phyloP scores from a whole-genome alignment of 768 basidiomycete genomes.

The Russula sp. region DNA sequence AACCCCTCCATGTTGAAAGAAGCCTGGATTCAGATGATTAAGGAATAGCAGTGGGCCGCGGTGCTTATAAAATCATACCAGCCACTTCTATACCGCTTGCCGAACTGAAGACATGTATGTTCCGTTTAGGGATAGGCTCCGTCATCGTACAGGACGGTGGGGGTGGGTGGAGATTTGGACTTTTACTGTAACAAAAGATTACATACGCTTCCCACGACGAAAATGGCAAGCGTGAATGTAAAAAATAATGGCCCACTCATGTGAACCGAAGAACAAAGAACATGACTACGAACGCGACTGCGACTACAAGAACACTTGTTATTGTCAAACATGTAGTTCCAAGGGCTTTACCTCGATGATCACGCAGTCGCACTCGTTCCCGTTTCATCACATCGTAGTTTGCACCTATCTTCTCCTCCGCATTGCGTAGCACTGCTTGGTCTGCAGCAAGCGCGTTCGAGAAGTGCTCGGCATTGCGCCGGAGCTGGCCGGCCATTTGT shows the following conservation, averaged over 20 bases:
- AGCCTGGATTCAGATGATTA: not conserved
- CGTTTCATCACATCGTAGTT: conserved; percentile 64
- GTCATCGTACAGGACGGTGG: not conserved
- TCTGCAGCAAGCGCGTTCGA: conserved; percentile 66
- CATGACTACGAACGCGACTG: conserved; percentile 63
- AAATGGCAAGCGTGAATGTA: no score
- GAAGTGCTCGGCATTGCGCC: conserved; percentile 76
- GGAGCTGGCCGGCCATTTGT: conserved; percentile 83
- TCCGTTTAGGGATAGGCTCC: not conserved
- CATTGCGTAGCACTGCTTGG: conserved; percentile 56
- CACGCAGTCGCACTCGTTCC: conserved; percentile 45
- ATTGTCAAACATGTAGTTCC: conserved; percentile 50
- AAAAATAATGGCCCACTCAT: conserved; percentile 10
- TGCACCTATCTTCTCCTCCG: conserved; percentile 65
- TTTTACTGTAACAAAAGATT: no score
- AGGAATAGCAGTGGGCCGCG: no score
- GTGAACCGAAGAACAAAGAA: conserved; percentile 66
- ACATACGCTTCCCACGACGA: no score
- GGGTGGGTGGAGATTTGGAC: no score
- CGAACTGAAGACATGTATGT: not conserved
- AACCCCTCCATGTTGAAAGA: not conserved
- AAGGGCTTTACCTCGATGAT: conserved; percentile 39
- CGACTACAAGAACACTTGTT: conserved; percentile 50
- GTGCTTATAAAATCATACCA: not conserved
- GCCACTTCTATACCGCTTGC: not conserved